These are phyloP conservation scores for Neodidymelliopsis sp. DNA, from an alignment of 2,329 filamentous ascomycete genomes.

Conservation along the genomic window DNA sequence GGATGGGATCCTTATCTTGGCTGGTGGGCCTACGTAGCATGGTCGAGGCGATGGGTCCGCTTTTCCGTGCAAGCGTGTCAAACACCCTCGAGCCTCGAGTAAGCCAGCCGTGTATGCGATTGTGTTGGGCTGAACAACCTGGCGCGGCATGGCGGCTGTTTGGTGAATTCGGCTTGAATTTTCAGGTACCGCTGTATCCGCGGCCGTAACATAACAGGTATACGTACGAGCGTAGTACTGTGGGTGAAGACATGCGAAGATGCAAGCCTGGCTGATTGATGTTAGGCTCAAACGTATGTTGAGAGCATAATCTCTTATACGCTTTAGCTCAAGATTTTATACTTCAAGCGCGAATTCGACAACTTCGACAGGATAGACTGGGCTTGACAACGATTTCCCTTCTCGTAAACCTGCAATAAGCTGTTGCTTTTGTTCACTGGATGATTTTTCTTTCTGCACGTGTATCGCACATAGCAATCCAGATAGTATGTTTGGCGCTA, in stretches of 20 bases:
- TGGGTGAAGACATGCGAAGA: no score
- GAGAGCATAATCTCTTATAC: no score
- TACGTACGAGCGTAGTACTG: not conserved
- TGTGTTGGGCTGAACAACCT: not conserved
- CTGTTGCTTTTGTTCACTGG: no score
- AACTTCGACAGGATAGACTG: no score
- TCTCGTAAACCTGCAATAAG: no score
- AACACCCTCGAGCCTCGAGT: slow-evolving; percentile 10
- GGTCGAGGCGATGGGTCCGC: not conserved
- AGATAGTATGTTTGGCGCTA: not conserved
- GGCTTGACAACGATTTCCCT: no score
- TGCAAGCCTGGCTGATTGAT: no score
- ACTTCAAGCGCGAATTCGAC: no score
- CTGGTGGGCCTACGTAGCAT: slow-evolving; percentile 10
- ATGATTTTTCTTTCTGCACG: no score
- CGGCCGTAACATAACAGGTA: slow-evolving; percentile 1
- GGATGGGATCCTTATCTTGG: slow-evolving; percentile 10
- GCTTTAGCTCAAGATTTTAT: no score
- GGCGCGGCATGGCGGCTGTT: not conserved
- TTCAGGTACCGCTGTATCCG: slow-evolving; percentile 6
- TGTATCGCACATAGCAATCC: not conserved
- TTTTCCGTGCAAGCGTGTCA: slow-evolving; percentile 16
- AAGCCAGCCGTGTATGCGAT: not conserved
- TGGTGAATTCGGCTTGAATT: no score
- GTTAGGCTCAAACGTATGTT: no score